Evolutionary conservation across 2,329 filamentous ascomycete species (phyloP).

Genomic region (Ophiocordyceps camponoti-leonardi): DNA sequence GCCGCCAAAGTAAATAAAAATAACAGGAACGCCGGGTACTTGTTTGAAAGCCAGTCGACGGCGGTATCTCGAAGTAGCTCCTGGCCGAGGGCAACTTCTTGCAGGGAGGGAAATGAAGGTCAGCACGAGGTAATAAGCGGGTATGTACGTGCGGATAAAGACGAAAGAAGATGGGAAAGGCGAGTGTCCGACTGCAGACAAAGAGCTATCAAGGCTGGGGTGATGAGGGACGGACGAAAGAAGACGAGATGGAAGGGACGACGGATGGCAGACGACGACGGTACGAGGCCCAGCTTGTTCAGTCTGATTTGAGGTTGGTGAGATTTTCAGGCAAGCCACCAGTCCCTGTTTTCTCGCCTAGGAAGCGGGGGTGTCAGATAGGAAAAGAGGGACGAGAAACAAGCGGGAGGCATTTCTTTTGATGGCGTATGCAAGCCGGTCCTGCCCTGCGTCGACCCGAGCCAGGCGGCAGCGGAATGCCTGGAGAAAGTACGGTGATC

Average conservation of each 20-base stretch:
- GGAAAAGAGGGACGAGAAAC: slow-evolving; percentile 9
- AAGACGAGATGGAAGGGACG: slow-evolving; percentile 5
- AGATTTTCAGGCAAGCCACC: slow-evolving; percentile 5
- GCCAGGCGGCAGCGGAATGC: slow-evolving; percentile 2
- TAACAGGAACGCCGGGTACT: neutral
- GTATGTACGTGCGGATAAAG: neutral
- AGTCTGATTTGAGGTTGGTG: slow-evolving; percentile 7
- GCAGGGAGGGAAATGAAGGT: slow-evolving; percentile 8
- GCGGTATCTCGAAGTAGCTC: neutral
- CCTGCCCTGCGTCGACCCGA: slow-evolving; percentile 12
- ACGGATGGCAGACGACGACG: slow-evolving; percentile 1
- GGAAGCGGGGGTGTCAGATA: slow-evolving; percentile 1
- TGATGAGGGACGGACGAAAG: neutral
- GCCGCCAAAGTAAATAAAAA: neutral
- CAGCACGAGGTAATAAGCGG: slow-evolving; percentile 3
- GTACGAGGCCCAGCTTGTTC: slow-evolving; percentile 5
- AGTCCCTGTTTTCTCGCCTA: neutral
- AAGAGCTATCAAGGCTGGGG: neutral
- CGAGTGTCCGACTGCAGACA: neutral
- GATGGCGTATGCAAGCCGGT: slow-evolving; percentile 14
- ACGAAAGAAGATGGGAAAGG: neutral
- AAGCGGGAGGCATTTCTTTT: slow-evolving; percentile 17
- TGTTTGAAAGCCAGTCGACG: neutral
- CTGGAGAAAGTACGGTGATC: slow-evolving; percentile 1
- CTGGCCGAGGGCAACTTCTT: slow-evolving; percentile 7